Conservation (phyloP, 1,284 basidiomycete genomes). For the Ganoderma lucidum region DNA sequence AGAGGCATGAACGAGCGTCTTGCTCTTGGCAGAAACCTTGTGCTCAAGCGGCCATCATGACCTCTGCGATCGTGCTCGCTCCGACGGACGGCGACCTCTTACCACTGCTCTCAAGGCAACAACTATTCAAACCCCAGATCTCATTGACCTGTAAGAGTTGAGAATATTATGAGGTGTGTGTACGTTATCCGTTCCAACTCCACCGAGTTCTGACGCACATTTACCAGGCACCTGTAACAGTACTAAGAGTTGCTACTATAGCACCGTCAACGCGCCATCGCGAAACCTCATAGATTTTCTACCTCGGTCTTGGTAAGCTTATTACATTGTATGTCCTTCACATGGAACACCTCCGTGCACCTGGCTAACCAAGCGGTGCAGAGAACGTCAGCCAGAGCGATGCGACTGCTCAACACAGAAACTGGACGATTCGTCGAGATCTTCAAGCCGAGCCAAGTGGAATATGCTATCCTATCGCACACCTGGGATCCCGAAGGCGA, state of each 20-base stretch:
- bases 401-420: constrained; percentile 18
- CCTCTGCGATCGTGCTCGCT: background rate
- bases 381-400: background rate
- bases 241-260: background rate
- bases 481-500: constrained; percentile 2
- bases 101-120: background rate
- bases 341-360: background rate
- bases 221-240: background rate
- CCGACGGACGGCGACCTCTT: background rate
- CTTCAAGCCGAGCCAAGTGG: constrained; percentile 7
- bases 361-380: background rate
- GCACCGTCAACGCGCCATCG: background rate
- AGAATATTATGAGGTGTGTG: background rate
- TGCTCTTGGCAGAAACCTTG: background rate
- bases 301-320: background rate
- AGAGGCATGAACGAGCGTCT: constrained; percentile 17
- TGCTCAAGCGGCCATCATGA: background rate
- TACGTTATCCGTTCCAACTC: background rate
- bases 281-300: background rate
- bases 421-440: constrained; percentile 15
- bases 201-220: background rate
- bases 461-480: background rate
- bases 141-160: background rate
- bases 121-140: background rate
- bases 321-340: background rate